Percentiles rank a stretch among this genome's conserved stretches.
Conservation (phyloP, 345 rosid genomes). For the Excoecaria cochinchinensis region DNA sequence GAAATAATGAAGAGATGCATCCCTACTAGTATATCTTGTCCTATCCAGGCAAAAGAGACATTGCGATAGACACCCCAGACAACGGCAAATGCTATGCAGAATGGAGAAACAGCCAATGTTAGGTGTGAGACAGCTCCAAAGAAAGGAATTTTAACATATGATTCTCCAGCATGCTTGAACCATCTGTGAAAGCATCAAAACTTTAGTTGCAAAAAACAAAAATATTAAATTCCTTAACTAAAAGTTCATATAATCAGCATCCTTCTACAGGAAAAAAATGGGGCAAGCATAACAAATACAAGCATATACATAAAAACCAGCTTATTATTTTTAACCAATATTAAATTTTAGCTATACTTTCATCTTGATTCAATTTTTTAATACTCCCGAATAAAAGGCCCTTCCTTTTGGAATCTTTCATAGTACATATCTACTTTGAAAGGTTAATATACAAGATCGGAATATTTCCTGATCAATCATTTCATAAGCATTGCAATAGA, state of each 20-base stretch:
- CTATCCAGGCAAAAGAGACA: conserved; percentile 80
- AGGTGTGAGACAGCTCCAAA: conserved; percentile 83
- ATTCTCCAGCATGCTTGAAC: conserved; percentile 65
- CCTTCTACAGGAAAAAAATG: neutral
- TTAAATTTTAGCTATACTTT: too few species aligned
- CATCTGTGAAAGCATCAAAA: conserved; percentile 50
- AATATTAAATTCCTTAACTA: conserved; percentile 9
- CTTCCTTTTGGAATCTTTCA: neutral
- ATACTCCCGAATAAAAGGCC: neutral
- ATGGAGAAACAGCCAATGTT: conserved; percentile 84
- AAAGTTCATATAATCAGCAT: conserved; percentile 7
- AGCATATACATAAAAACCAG: conserved; percentile 8
- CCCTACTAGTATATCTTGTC: conserved; percentile 96
- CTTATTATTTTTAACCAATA: too few species aligned
- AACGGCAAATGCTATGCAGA: conserved; percentile 86
- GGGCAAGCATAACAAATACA: neutral
- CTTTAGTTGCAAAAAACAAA: conserved; percentile 8
- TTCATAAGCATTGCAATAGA: neutral
- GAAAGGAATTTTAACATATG: conserved; percentile 77
- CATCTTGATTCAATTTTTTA: neutral
- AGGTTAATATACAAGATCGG: neutral
- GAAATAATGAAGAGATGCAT: conserved; percentile 17
- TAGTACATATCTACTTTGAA: neutral
- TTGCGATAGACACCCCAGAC: conserved; percentile 82
- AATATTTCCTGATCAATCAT: neutral